phyloP scores from a whole-genome alignment of 2,329 filamentous ascomycete genomes.

The Trichophyton rubrum region DNA sequence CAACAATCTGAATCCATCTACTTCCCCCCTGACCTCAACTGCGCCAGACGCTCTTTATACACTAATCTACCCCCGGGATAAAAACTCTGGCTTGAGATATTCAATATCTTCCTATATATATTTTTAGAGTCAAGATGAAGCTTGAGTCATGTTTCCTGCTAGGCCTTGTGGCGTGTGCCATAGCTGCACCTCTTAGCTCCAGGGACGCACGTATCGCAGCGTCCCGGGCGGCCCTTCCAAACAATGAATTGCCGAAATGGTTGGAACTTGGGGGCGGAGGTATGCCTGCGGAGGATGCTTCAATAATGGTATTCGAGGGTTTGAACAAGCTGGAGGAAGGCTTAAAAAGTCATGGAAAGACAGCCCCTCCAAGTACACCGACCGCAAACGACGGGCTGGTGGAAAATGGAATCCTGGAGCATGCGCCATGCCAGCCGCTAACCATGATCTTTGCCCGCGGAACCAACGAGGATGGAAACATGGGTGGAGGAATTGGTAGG shows the following conservation, averaged over 20 bases:
- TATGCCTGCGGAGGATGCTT: background rate
- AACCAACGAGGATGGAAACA: constrained; percentile 32
- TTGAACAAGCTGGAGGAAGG: background rate
- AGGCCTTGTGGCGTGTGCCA: background rate
- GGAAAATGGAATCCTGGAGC: constrained; percentile 30
- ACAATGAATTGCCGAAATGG: background rate
- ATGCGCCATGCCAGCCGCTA: constrained; percentile 30
- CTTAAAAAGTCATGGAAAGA: background rate
- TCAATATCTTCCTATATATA: background rate
- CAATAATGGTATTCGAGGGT: background rate
- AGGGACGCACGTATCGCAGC: too few relatives aligned
- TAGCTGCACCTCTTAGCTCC: background rate
- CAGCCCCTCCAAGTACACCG: background rate
- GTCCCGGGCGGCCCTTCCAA: background rate
- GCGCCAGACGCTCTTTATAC: too few relatives aligned
- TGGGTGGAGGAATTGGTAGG: constrained; percentile 32
- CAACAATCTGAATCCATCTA: too few relatives aligned
- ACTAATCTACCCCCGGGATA: background rate
- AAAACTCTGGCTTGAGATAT: background rate
- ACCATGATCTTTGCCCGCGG: constrained; percentile 36
- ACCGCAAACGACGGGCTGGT: constrained; percentile 10
- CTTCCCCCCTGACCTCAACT: too few relatives aligned
- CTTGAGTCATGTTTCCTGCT: background rate
- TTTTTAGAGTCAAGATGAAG: background rate
- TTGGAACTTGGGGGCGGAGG: background rate